Evolutionary conservation across 1,284 basidiomycete species (phyloP), one percentile per base, ranked within the genome.

Genomic region (Waitea zeae): DNA sequence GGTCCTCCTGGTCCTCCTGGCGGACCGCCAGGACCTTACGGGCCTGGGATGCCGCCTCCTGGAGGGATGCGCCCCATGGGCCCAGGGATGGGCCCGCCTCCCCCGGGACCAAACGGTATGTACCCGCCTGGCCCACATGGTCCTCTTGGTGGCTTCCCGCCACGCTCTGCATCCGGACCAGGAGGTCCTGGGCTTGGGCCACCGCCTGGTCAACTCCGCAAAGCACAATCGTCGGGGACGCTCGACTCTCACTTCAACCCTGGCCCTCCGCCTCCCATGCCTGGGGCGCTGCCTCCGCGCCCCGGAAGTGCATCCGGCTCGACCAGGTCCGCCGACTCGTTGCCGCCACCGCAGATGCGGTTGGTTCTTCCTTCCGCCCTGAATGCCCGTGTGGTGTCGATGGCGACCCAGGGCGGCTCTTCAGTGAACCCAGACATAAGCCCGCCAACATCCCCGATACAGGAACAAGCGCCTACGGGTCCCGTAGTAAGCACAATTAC

Each of bases 401-500:
- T 62, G 39, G 56, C 53, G 7, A 61, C 59, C 31, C 12, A n/a
- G n/a, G 28, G 28, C 9, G 5, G 26, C 12, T 54, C 59, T 26
- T 68, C 70, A 0, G 69, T 72, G 44, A 63, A 70, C 33, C 76
- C 79, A 35, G 70, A 70, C 15, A 7, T 30, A 7, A 83, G 80
- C 45, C 82, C 84, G 20, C 82, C 84, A 1, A 62, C 65, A 30
- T 87, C 82, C 3, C 84, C 86, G 3, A 59, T 69, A 1, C 64
- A 72, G 41, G 71, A 79, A 47, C 53, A 55, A 12, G 56, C 53
- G 20, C 56, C 66, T 1, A 53, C 63, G 12, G 84, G 78, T 1
- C 84, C 86, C 1, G 67, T 78, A 18, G 76, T 70, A 14, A 73
- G 81, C 5, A 61, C 70, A 9, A 62, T 97, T 34, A 72, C 81